These are phyloP conservation scores for Falciphora oryzae DNA, from an alignment of 2,329 filamentous ascomycete species.

Conservation along the genomic window DNA sequence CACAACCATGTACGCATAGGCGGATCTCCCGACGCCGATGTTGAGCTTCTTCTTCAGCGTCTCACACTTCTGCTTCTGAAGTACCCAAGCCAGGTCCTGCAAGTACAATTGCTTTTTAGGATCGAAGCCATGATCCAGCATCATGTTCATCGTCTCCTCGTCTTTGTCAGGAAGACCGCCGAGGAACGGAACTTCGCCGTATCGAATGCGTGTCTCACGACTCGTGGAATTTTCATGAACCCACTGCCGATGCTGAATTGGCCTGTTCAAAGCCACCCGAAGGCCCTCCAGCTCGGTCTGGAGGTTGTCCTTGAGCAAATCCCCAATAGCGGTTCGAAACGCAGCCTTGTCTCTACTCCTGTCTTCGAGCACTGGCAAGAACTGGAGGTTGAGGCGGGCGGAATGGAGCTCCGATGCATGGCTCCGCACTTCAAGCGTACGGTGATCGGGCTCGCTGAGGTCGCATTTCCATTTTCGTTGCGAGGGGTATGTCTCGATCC, in stretches of 20 bases:
- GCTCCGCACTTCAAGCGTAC: slow-evolving; percentile 60
- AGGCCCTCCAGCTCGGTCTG: slow-evolving; percentile 46
- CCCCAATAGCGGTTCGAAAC: slow-evolving; percentile 44
- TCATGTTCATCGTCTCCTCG: slow-evolving; percentile 45
- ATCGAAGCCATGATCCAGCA: slow-evolving; percentile 58
- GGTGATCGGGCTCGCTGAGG: slow-evolving; percentile 40
- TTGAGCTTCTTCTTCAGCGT: slow-evolving; percentile 50
- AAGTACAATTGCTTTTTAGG: slow-evolving; percentile 42
- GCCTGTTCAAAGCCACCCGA: slow-evolving; percentile 42
- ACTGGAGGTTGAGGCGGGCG: slow-evolving; percentile 59
- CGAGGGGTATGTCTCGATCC: slow-evolving; percentile 62
- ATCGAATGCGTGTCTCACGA: slow-evolving; percentile 31
- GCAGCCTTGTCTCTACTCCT: slow-evolving; percentile 38
- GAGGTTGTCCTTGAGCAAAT: slow-evolving; percentile 45
- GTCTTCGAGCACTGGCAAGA: slow-evolving; percentile 62
- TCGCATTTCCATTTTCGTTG: slow-evolving; percentile 63
- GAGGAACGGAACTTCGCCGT: slow-evolving; percentile 35
- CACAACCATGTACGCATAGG: slow-evolving; percentile 60
- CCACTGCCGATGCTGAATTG: slow-evolving; percentile 48
- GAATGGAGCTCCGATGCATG: slow-evolving; percentile 40
- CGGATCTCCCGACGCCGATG: slow-evolving; percentile 55
- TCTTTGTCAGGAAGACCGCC: slow-evolving; percentile 44
- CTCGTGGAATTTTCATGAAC: slow-evolving; percentile 34
- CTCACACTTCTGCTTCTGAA: slow-evolving; percentile 48
- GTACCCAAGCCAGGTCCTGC: slow-evolving; percentile 37